Base-by-base conservation (phyloP, 1,139 yeast species). In the Hansenula sp. region DNA sequence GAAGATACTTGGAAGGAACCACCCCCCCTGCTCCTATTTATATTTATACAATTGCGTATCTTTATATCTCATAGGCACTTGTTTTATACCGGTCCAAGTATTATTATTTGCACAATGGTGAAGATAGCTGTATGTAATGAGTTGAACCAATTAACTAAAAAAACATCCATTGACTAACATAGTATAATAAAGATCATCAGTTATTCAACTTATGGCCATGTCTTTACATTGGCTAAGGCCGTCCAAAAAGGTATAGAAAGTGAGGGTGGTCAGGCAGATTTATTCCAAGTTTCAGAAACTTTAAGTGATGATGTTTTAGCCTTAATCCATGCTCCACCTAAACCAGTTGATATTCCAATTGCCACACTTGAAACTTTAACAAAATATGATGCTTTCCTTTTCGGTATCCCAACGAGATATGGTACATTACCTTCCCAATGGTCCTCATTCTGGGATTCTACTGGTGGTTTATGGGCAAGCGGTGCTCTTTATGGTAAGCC, bases 141-240 rank as follows among this genome's bases (percentile, higher is more conserved):
- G 5, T 18, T 18, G 6, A 12, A 3, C 20, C 4, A n/a, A 7
- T 16, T 16, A 4, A 16, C 14, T n/a, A n/a, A n/a, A n/a, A 29
- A 18, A 4, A 8, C 14, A n/a, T 18, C 7, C 6, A 16, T 14
- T 16, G 19, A 22, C 24, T 26, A 26, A 18, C 22, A 30, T 8
- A n/a, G 14, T 13, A 13, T 29, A 5, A 8, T 7, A 6, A n/a
- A 37, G 35, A 82, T 87, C 55, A 72, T 88, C 61, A 79, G 81
- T 62, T 88, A 88, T 75, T 79, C 96, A 40, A 67, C 82, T 56
- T 87, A 84, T 73, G 89, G 88, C 52, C 96, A 88, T 66, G 68
- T 83, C 55, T 78, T 79, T 51, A 66, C 71, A 36, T 55, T 84
- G 47, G 94, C 95, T 43, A 74, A 77, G 64, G 69, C 82, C 41